A percentile compares a stretch with the other conserved stretches of the same genome.
Evolutionary conservation across 371 early-diverging fungal genomes (phyloP).

Genomic region (Mortierella polycephala): DNA sequence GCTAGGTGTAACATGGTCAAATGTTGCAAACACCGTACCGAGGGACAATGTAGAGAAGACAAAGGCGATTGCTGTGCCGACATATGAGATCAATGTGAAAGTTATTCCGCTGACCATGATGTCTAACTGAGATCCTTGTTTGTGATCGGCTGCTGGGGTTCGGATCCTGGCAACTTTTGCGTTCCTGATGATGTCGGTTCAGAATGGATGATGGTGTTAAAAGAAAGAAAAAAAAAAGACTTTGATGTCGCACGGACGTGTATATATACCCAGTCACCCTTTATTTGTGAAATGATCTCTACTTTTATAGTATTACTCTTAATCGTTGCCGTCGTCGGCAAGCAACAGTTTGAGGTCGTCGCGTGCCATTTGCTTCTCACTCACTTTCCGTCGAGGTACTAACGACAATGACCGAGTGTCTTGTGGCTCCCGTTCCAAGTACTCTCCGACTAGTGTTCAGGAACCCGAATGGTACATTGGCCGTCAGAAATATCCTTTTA

Average conservation of each 20-base stretch:
- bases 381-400: conserved; percentile 19
- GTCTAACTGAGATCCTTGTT: not conserved
- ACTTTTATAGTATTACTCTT: too few relatives aligned
- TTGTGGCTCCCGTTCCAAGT: conserved; percentile 25
- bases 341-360: conserved; percentile 34
- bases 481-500: too few relatives aligned
- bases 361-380: conserved; percentile 29
- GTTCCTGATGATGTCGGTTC: too few relatives aligned
- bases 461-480: too few relatives aligned
- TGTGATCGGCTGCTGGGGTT: too few relatives aligned
- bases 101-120: conserved; percentile 25
- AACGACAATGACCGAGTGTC: conserved; percentile 1
- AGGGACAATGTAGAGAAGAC: conserved; percentile 45
- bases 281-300: too few relatives aligned
- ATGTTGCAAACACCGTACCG: conserved; percentile 13
- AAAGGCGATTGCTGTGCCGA: conserved; percentile 40
- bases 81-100: conserved; percentile 40
- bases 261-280: too few relatives aligned
- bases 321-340: conserved; percentile 7
- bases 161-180: too few relatives aligned
- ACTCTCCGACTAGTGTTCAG: conserved; percentile 10
- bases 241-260: too few relatives aligned
- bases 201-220: too few relatives aligned
- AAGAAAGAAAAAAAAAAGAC: too few relatives aligned
- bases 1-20: not conserved